These are phyloP conservation scores for Xylariaceae sp. DNA, from an alignment of 2,329 filamentous ascomycete genomes.

Conservation along the genomic window DNA sequence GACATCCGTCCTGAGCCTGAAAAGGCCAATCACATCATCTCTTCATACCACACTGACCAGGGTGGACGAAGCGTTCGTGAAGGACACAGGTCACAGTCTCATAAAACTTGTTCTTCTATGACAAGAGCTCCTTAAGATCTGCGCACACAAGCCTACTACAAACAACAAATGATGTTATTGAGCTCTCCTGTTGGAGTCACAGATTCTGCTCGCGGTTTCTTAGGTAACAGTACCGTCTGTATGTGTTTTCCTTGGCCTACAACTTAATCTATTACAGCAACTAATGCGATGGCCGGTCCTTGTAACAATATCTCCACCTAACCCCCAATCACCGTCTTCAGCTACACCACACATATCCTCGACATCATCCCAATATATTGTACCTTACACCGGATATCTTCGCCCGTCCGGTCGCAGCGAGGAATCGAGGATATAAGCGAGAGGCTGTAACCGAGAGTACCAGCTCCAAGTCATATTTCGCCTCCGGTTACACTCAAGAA, in stretches of 20 bases:
- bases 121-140: not conserved
- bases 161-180: not conserved
- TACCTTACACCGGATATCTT: conserved; percentile 33
- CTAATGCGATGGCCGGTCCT: not conserved
- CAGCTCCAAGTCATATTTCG: not conserved
- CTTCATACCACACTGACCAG: not conserved
- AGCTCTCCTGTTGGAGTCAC: not conserved
- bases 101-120: conserved; percentile 18
- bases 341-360: not conserved
- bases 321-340: not conserved
- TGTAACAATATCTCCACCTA: not conserved
- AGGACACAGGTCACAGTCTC: conserved; percentile 9
- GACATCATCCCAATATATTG: conserved; percentile 11
- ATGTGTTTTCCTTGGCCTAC: not conserved
- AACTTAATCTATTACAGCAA: not conserved
- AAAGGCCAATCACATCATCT: conserved; percentile 26
- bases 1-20: conserved; percentile 24
- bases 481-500: conserved; percentile 6
- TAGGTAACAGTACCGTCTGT: not conserved
- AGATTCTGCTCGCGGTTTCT: conserved; percentile 1
- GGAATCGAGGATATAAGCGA: too few species aligned
- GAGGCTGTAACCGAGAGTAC: too few species aligned
- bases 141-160: not conserved
- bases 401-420: conserved; percentile 16
- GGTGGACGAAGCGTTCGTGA: conserved; percentile 11